phyloP scores from a whole-genome alignment of 2,329 filamentous ascomycete species.

The Cladophialophora immunda region DNA sequence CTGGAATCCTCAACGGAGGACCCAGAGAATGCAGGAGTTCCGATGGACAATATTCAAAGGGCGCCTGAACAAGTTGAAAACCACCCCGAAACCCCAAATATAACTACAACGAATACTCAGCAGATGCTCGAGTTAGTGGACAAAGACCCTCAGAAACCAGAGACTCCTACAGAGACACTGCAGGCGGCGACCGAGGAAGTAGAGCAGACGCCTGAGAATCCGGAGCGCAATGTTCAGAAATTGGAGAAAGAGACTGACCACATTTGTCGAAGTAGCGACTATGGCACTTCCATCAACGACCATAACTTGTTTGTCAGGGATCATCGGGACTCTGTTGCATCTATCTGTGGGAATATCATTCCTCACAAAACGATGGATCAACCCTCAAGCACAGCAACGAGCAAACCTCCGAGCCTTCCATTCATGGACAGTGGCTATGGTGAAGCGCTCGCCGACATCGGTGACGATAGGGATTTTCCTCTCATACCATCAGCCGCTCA shows the following conservation, averaged over 20 bases:
- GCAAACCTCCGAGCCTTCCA: slow-evolving; percentile 24
- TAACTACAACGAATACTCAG: background rate
- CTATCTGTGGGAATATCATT: background rate
- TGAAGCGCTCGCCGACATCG: slow-evolving; percentile 26
- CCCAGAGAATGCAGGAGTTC: background rate
- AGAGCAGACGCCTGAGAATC: background rate
- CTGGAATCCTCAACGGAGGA: background rate
- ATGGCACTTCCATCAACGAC: background rate
- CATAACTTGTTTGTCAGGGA: background rate
- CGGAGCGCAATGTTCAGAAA: background rate
- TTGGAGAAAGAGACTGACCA: background rate
- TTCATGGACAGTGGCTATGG: slow-evolving; percentile 37
- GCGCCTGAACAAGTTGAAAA: background rate
- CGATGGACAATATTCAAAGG: background rate
- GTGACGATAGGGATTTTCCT: background rate
- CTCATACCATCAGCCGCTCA: background rate
- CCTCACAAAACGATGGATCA: background rate
- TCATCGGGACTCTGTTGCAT: background rate
- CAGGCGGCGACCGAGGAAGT: background rate
- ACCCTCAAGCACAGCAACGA: background rate
- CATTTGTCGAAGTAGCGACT: background rate
- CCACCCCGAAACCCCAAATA: background rate
- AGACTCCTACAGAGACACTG: background rate
- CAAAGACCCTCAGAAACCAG: background rate
- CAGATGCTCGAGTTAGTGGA: background rate